Evolutionary conservation across 2,329 filamentous ascomycete species (phyloP).

Genomic region (Aspergillus carbonarius): DNA sequence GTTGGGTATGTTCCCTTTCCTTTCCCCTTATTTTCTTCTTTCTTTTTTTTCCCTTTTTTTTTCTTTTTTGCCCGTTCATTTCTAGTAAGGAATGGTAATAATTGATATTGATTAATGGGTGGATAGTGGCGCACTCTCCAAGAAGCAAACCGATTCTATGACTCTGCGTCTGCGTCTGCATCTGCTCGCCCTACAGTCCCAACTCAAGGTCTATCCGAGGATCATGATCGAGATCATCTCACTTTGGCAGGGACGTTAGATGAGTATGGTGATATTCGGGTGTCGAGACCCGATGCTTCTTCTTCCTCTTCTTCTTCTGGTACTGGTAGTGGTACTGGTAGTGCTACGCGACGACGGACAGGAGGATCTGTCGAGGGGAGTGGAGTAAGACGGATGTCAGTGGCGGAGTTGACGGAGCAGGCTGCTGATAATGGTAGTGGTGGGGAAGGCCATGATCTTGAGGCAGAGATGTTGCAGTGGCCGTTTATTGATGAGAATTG

Average conservation of each 20-base stretch:
- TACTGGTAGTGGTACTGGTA: too few relatives aligned
- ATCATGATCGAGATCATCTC: constrained; percentile 27
- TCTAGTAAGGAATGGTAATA: too few relatives aligned
- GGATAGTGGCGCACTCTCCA: constrained; percentile 36
- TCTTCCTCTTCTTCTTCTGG: background rate
- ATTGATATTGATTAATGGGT: too few relatives aligned
- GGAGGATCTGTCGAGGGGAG: background rate
- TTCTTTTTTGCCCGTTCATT: too few relatives aligned
- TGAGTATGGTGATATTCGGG: constrained; percentile 39
- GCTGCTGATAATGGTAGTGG: background rate
- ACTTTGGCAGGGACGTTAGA: constrained; percentile 36
- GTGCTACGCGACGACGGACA: background rate
- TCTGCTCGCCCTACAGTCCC: too few relatives aligned
- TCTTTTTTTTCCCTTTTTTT: background rate
- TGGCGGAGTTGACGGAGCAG: constrained; percentile 12
- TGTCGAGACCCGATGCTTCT: constrained; percentile 25
- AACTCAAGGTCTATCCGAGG: constrained; percentile 14
- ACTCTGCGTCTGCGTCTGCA: constrained; percentile 20
- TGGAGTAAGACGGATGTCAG: constrained; percentile 1
- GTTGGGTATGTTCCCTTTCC: constrained; percentile 27
- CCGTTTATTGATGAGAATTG: constrained; percentile 39
- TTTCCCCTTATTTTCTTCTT: too few relatives aligned
- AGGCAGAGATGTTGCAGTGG: constrained; percentile 40
- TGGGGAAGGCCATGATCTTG: constrained; percentile 24
- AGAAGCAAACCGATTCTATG: constrained; percentile 38